phyloP scores from a whole-genome alignment of 1,284 basidiomycete species.

The Acaromyces ingoldii region DNA sequence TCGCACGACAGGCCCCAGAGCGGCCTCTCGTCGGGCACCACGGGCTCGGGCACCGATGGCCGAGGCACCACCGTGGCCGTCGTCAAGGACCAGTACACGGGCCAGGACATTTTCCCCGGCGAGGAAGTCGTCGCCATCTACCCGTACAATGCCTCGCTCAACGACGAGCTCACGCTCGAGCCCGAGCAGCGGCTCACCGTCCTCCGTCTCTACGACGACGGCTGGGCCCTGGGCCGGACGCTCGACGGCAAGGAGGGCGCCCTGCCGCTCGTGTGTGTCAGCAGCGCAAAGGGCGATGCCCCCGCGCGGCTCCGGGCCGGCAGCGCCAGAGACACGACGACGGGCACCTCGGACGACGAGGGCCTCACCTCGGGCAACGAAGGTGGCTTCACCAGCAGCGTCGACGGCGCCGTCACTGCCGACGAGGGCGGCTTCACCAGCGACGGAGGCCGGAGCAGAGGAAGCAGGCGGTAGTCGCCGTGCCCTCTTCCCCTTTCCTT shows the following conservation, averaged over 20 bases:
- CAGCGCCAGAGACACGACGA: slow-evolving; percentile 20
- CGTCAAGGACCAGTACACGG: slow-evolving; percentile 43
- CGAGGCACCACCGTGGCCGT: slow-evolving; percentile 38
- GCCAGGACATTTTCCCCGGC: slow-evolving; percentile 38
- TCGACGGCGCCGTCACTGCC: slow-evolving; percentile 34
- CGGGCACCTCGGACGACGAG: slow-evolving; percentile 21
- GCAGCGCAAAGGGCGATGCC: slow-evolving; percentile 28
- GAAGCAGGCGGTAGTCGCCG: too few relatives aligned
- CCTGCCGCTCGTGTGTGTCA: slow-evolving; percentile 42
- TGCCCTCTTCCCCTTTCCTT: too few relatives aligned
- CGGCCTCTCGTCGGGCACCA: slow-evolving; percentile 30
- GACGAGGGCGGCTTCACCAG: slow-evolving; percentile 28
- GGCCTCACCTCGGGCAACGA: slow-evolving; percentile 33
- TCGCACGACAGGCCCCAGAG: slow-evolving; percentile 9
- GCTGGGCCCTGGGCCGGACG: slow-evolving; percentile 38
- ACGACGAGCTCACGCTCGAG: slow-evolving; percentile 41
- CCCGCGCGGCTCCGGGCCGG: slow-evolving; percentile 8
- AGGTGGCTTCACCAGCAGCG: slow-evolving; percentile 28
- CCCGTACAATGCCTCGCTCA: slow-evolving; percentile 43
- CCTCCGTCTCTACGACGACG: slow-evolving; percentile 41
- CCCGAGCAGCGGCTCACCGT: slow-evolving; percentile 32
- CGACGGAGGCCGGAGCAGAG: too few relatives aligned
- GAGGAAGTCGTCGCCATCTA: slow-evolving; percentile 45
- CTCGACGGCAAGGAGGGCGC: slow-evolving; percentile 33
- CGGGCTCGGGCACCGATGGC: slow-evolving; percentile 31